Evolutionary conservation across 306 rosid genomes (phyloP), one percentile per base, ranked within the genome.

Genomic region (Rosa persica): DNA sequence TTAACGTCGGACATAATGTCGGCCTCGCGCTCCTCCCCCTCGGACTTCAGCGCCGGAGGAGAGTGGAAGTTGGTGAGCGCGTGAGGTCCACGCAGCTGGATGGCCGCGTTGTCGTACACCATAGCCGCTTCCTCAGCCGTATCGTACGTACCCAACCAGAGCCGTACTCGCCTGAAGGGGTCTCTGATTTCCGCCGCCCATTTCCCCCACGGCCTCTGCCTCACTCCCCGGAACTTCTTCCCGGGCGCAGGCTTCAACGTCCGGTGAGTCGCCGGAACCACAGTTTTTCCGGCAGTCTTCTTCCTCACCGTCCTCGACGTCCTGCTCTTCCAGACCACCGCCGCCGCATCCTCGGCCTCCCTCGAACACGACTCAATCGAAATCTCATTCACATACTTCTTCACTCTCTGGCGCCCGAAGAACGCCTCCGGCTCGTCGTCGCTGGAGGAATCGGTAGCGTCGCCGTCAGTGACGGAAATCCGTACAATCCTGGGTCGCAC

Each of bases 121-220:
- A 89, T 80, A 8, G 99, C 99, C 0, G 99, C 99, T 68, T 95
- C 99, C 58, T 95, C 99, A 0, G 99, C 99, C 3, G 99, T 91
- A 72, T 95, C 91, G 74, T 85, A 95, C 3, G 99, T 95, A 0
- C 99, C 99, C 8, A 95, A 69, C 99, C 99, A 95, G 55, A 95
- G 49, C 77, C 99, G 92, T 8, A 95, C 98, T 3, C 99, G 94
- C 48, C 96, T 79, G 27, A 88, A 69, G 0, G 99, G 99, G 79
- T 95, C 99, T 74, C 99, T 87, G 72, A 95, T 95, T 83, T 95
- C 99, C 5, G 99, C 99, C 5, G 98, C 99, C 99, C 99, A 95
- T 91, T 95, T 95, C 1, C 99, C 99, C 99, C 99, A 95, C 0
- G 99, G 99, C 77, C 99, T 80, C 77, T 95, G 99, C 15, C 99